Percentiles rank a stretch among this genome's conserved stretches.
Conservation (phyloP, 2,329 filamentous ascomycete genomes). For the Talaromyces piceae region DNA sequence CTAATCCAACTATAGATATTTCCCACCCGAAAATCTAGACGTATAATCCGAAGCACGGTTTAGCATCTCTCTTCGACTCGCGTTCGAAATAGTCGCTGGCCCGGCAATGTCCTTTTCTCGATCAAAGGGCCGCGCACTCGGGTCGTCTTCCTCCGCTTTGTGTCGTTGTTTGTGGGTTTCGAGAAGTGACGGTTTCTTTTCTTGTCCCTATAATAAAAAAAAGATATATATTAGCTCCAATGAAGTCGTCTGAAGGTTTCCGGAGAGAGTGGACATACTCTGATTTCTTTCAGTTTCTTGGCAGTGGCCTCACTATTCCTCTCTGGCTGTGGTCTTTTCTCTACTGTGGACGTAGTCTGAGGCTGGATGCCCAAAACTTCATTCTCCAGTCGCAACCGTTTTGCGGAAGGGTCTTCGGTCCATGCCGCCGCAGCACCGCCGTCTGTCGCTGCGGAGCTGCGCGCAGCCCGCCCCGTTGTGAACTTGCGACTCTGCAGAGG, state of each 20-base stretch:
- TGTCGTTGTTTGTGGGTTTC: conserved; percentile 47
- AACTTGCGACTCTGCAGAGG: conserved; percentile 76
- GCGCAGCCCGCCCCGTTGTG: conserved; percentile 57
- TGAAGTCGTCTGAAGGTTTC: neutral
- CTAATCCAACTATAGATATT: conserved; percentile 35
- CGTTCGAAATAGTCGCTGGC: conserved; percentile 59
- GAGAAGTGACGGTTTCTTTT: conserved; percentile 54
- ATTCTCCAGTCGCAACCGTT: conserved; percentile 68
- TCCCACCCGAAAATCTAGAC: conserved; percentile 65
- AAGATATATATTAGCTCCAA: neutral
- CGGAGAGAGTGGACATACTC: conserved; percentile 37
- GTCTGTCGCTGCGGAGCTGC: conserved; percentile 33
- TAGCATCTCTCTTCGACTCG: conserved; percentile 66
- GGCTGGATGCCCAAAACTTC: conserved; percentile 66
- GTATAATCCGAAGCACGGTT: conserved; percentile 70
- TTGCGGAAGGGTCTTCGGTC: conserved; percentile 87
- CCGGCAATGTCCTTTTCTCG: conserved; percentile 82
- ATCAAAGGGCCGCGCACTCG: conserved; percentile 77
- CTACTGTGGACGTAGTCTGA: conserved; percentile 11
- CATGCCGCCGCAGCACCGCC: conserved; percentile 54
- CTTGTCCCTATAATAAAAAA: conserved; percentile 38
- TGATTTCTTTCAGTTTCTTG: conserved; percentile 44
- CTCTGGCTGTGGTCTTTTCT: conserved; percentile 14
- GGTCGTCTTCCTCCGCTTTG: conserved; percentile 63
- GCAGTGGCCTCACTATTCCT: conserved; percentile 39